These are phyloP conservation scores for Juglanconis juglandina DNA, from an alignment of 2,329 filamentous ascomycete species.

Conservation along the genomic window DNA sequence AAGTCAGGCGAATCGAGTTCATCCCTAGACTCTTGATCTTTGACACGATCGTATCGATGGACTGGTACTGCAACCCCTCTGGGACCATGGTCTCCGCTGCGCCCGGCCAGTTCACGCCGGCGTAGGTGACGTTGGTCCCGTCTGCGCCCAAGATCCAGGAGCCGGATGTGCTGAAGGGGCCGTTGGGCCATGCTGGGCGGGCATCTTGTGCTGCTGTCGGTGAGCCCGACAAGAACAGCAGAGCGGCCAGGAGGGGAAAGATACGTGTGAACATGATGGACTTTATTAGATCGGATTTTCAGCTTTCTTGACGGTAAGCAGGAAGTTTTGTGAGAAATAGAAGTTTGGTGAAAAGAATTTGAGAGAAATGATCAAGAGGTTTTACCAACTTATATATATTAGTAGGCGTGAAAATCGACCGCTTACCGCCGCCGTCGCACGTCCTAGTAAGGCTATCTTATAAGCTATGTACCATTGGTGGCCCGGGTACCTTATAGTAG, in stretches of 20 bases:
- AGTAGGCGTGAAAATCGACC: no score
- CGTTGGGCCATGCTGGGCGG: slow-evolving; percentile 35
- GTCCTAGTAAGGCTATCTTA: no score
- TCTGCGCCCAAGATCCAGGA: slow-evolving; percentile 41
- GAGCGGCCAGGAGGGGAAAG: neutral
- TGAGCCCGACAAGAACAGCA: neutral
- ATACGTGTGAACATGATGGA: neutral
- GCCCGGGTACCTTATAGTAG: no score
- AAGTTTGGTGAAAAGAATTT: no score
- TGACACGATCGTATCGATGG: slow-evolving; percentile 50
- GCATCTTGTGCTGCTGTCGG: neutral
- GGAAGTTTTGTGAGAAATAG: no score
- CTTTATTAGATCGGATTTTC: no score
- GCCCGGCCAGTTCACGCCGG: slow-evolving; percentile 61
- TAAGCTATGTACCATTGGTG: no score
- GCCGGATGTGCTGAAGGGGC: slow-evolving; percentile 39
- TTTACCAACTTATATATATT: no score
- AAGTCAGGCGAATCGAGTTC: slow-evolving; percentile 62
- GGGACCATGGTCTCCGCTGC: slow-evolving; percentile 62
- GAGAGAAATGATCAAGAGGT: no score
- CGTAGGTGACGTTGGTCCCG: slow-evolving; percentile 44
- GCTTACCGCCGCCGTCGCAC: no score
- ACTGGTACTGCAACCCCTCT: slow-evolving; percentile 61
- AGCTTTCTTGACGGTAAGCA: no score
- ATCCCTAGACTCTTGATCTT: slow-evolving; percentile 58